phyloP scores from a whole-genome alignment of 495 filamentous ascomycete genomes.

The Tuber microsphaerosporum region DNA sequence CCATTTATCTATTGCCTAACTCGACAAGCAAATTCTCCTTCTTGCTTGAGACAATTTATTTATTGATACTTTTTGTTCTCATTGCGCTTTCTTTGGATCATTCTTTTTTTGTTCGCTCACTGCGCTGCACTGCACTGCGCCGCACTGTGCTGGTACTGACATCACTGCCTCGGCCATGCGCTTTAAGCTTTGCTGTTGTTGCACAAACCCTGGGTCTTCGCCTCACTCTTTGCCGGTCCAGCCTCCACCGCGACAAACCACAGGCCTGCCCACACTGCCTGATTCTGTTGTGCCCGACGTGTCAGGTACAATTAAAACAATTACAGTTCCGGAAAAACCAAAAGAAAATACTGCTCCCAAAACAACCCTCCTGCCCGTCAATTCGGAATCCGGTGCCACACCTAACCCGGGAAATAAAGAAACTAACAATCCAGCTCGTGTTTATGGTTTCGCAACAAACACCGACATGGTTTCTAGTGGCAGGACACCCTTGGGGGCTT shows the following conservation, averaged over 20 bases:
- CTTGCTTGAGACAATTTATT: background rate
- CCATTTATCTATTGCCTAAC: background rate
- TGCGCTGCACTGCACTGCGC: background rate
- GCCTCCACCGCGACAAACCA: slow-evolving; percentile 6
- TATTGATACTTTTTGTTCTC: slow-evolving; percentile 4
- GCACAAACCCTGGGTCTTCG: slow-evolving; percentile 9
- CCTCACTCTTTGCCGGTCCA: background rate
- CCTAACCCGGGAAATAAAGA: background rate
- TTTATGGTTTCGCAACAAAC: background rate
- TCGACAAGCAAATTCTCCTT: background rate
- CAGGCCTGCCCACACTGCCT: background rate
- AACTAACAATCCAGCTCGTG: background rate
- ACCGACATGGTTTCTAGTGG: slow-evolving; percentile 32
- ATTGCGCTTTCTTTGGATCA: slow-evolving; percentile 5
- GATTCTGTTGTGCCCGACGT: background rate
- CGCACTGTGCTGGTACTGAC: slow-evolving; percentile 12
- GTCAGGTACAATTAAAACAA: background rate
- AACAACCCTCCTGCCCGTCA: background rate
- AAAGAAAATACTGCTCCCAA: background rate
- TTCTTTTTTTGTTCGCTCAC: slow-evolving; percentile 7
- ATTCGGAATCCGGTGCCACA: background rate
- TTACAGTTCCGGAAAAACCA: background rate
- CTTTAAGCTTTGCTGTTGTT: slow-evolving; percentile 28
- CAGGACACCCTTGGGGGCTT: slow-evolving; percentile 34
- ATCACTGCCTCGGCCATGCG: slow-evolving; percentile 14